Percentiles rank a stretch among this genome's conserved stretches.
These are phyloP conservation scores for Xylariales sp. DNA, from an alignment of 2,329 filamentous ascomycete species.

Conservation along the genomic window DNA sequence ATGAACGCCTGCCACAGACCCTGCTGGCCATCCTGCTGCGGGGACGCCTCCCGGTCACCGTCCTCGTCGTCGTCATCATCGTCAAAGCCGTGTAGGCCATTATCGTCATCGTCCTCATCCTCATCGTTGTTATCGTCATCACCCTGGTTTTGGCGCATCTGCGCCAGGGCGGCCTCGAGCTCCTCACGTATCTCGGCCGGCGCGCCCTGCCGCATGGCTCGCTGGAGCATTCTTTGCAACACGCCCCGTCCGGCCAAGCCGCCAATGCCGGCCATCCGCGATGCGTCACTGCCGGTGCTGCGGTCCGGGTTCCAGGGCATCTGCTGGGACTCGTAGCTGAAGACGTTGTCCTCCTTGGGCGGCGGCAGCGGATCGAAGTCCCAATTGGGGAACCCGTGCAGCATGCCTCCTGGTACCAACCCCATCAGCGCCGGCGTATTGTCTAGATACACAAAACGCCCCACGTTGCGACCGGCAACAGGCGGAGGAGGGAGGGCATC, in stretches of 20 bases:
- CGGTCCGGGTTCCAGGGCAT: constrained; percentile 36
- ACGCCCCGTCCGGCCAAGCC: constrained; percentile 5
- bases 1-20: constrained; percentile 8
- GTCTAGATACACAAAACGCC: constrained; percentile 74
- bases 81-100: too few species aligned
- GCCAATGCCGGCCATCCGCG: constrained; percentile 9
- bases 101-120: constrained; percentile 6
- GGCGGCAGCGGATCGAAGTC: constrained; percentile 83
- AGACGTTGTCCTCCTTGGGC: constrained; percentile 46
- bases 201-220: constrained; percentile 14
- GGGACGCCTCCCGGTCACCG: background rate
- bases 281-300: constrained; percentile 1
- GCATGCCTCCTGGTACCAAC: constrained; percentile 61
- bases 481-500: constrained; percentile 30
- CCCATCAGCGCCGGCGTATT: constrained; percentile 69
- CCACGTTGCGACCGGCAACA: constrained; percentile 47
- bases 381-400: constrained; percentile 61
- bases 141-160: too few species aligned
- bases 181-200: constrained; percentile 13
- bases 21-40: background rate
- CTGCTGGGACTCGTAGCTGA: constrained; percentile 36
- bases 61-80: constrained; percentile 7
- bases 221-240: constrained; percentile 12
- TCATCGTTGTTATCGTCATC: constrained; percentile 9
- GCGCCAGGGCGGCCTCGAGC: constrained; percentile 14